Evolutionary conservation across 768 basidiomycete species (phyloP), one percentile per base, ranked within the genome.

Genomic region (Boletus edulis): DNA sequence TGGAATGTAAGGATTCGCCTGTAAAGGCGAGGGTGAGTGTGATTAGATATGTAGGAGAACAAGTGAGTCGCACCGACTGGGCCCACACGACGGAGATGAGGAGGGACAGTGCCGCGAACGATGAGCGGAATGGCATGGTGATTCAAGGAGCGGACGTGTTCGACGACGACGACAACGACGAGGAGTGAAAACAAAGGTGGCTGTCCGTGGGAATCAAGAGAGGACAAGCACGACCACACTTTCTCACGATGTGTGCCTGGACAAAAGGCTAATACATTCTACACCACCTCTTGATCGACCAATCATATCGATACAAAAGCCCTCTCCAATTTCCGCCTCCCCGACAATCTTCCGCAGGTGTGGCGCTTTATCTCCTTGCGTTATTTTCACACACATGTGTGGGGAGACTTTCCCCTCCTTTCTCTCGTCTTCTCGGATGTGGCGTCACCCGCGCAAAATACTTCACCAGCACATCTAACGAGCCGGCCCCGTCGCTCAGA

Each of bases 1-100:
- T n/a, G 93, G 92, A 67, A 94, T 86, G 62, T 84, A 74, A 12
- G 83, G 71, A 66, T 76, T 77, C 34, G 70, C 57, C 46, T 76
- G 66, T 38, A 2, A 48, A 22, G n/a, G 24, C 4, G 10, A 53
- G 17, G 62, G 54, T 62, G 62, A 62, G 44, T n/a, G 18, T 27
- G 15, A 39, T 39, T 18, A 15, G 17, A 39, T 8, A 11, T 14
- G 38, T 12, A 15, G 3, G 35, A 37, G 13, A n/a, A 17, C 0
- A 39, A 18, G 7, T 10, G 44, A 22, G 24, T 12, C 4, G 44
- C 64, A 81, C 80, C 56, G 74, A 74, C 73, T 80, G 78, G 10
- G 82, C 85, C 55, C 81, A 60, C 10, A 72, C 84, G 18, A 73
- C 75, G 20, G 82, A 64, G n/a, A 79, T 70, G 51, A 85, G 67